Evolutionary conservation across 208 protist genomes (phyloP), one percentile per base, ranked within the genome.

Genomic region (Trypanosoma cruzi): DNA sequence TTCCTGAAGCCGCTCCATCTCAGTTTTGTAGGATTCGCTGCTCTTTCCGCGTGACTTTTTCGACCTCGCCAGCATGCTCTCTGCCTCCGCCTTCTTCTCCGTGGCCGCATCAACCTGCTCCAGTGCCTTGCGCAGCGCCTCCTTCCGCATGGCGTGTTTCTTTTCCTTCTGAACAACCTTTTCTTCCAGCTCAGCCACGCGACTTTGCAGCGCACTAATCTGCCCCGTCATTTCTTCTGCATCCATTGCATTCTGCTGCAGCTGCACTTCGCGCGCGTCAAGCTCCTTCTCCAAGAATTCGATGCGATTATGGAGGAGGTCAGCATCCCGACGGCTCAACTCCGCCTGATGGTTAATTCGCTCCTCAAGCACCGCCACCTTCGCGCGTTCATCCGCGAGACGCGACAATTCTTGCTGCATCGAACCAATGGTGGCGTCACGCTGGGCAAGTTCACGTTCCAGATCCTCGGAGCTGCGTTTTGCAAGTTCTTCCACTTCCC

Each of bases 401-500:
- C 79, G 71, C 0, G 79, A 66, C 31, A 80, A 68, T 44, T 93
- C 87, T 26, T 66, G 61, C n/a, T 77, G 87, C 22, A 93, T 67
- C 8, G 62, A 59, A 18, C 60, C 77, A 42, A 93, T 83, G 24
- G 68, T 79, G 13, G 75, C 64, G 42, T 89, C 80, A 32, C 78
- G 87, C 10, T 57, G 48, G n/a, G 64, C 34, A 31, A 90, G 20
- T 40, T 71, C 64, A 50, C 56, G 57, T 37, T 75, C 79, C 14
- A 93, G 67, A 42, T 89, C 84, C 62, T 86, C 80, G 22, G 77
- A 64, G 14, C 76, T 87, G 28, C 68, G 59, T 32, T 78, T 72
- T 29, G 84, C 82, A n/a, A 87, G 66, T 53, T 58, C 62, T 70
- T 93, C 87, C 44, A 85, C 82, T 36, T 88, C 82, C 54, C 71